These are phyloP conservation scores for Metschnikowia arizonensis DNA, from an alignment of 805 yeast species.

Conservation along the genomic window DNA sequence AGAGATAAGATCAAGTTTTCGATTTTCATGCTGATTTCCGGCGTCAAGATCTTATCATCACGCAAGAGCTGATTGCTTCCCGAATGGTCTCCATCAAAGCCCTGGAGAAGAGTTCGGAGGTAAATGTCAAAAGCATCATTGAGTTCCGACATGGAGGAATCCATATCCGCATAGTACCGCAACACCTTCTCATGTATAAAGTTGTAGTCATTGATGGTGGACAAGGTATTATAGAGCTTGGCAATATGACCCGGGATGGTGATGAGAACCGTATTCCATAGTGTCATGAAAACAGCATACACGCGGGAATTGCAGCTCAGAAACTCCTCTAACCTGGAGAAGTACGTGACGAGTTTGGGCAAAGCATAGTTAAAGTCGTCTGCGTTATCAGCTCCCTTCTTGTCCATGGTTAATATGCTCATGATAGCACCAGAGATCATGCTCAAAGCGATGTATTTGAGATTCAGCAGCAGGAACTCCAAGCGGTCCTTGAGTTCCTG, in stretches of 20 bases:
- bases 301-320: slow-evolving; percentile 21
- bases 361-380: slow-evolving; percentile 17
- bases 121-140: slow-evolving; percentile 13
- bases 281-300: slow-evolving; percentile 21
- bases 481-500: slow-evolving; percentile 29
- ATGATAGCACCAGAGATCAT: slow-evolving; percentile 40
- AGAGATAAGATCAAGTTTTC: slow-evolving; percentile 23
- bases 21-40: slow-evolving; percentile 22
- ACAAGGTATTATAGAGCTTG: slow-evolving; percentile 23
- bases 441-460: slow-evolving; percentile 27
- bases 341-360: slow-evolving; percentile 22
- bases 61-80: not conserved
- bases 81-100: slow-evolving; percentile 8
- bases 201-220: slow-evolving; percentile 26
- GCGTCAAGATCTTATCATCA: slow-evolving; percentile 16
- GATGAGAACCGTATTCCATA: slow-evolving; percentile 26
- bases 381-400: slow-evolving; percentile 14
- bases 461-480: slow-evolving; percentile 22
- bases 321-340: slow-evolving; percentile 21
- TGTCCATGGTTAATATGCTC: slow-evolving; percentile 25
- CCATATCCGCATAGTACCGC: slow-evolving; percentile 19
- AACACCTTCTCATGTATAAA: slow-evolving; percentile 23
- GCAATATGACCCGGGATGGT: slow-evolving; percentile 18
- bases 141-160: slow-evolving; percentile 6
- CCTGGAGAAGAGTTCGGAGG: slow-evolving; percentile 10